Base-by-base conservation (phyloP, 306 rosid species). In the Cicer cuneatum region DNA sequence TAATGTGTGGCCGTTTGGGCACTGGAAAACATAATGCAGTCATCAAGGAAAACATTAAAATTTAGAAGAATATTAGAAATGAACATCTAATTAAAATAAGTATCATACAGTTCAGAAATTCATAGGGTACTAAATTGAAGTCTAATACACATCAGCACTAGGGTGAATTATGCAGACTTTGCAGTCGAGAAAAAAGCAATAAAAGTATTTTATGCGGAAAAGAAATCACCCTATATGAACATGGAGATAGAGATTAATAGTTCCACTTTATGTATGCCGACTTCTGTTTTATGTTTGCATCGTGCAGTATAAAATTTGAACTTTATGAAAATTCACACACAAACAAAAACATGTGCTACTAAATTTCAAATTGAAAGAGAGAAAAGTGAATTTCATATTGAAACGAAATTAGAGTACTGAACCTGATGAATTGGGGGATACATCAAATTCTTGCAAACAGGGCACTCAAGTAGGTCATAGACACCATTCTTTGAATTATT, bases 351-450 rank as follows among this genome's bases (percentile, higher is more conserved):
- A 18, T 8, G n/a, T 7, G 49, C 38, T 41, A 18, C 0, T 43
- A 16, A 65, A 19, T 14, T 16, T 5, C 10, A 5, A 16, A 37
- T 8, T 16, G 14, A 65, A 19, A 61, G 46, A 51, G 7, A 29
- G 51, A 48, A 15, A 13, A 12, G 1, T n/a, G 2, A 33, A 8
- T 68, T 69, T 69, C 15, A 9, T 33, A 33, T 49, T 35, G 11
- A 51, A 37, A 15, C 5, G 39, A 75, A 45, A 73, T 69, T 69
- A 79, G 72, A 71, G 57, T 35, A 70, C 66, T 48, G 75, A 45
- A 91, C 98, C 93, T 94, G 98, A 85, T 89, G 87, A 74, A 94
- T 94, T 64, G 96, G 98, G 64, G 97, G 98, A 85, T 94, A 91
- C 97, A 91, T 94, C 84, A 91, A 79, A 67, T 81, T 87, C 46